phyloP scores from a whole-genome alignment of 1,139 yeast species.

The Yamadazyma sp. region DNA sequence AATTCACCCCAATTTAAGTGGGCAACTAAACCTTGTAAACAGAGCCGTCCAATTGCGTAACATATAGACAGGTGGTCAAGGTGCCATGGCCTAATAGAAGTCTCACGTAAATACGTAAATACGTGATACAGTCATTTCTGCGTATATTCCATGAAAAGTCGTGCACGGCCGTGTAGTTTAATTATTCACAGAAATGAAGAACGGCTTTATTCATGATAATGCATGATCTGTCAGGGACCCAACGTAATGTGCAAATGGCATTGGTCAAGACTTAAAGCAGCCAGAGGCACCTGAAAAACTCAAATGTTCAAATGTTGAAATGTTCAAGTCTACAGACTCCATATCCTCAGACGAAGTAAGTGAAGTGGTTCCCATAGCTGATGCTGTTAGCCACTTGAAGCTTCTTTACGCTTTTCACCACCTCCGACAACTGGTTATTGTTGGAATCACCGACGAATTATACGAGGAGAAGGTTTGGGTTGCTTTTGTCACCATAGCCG shows the following conservation, averaged over 20 bases:
- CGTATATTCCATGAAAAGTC: neutral
- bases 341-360: neutral
- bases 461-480: neutral
- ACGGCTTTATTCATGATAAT: neutral
- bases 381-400: constrained; percentile 1
- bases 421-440: neutral
- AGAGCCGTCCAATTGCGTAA: too few species aligned
- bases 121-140: neutral
- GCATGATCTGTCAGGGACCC: neutral
- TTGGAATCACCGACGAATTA: neutral
- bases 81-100: too few species aligned
- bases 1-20: too few species aligned
- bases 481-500: constrained; percentile 2
- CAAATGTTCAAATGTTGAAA: too few species aligned
- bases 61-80: too few species aligned
- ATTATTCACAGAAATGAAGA: too few species aligned
- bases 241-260: neutral
- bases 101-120: neutral
- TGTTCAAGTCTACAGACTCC: neutral
- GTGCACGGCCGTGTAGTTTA: neutral
- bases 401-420: neutral
- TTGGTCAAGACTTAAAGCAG: neutral
- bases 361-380: neutral
- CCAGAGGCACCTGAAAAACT: too few species aligned
- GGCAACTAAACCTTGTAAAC: neutral